Evolutionary conservation across 768 basidiomycete genomes (phyloP), one percentile per base, ranked within the genome.

Genomic region (Boletus reticuloceps): DNA sequence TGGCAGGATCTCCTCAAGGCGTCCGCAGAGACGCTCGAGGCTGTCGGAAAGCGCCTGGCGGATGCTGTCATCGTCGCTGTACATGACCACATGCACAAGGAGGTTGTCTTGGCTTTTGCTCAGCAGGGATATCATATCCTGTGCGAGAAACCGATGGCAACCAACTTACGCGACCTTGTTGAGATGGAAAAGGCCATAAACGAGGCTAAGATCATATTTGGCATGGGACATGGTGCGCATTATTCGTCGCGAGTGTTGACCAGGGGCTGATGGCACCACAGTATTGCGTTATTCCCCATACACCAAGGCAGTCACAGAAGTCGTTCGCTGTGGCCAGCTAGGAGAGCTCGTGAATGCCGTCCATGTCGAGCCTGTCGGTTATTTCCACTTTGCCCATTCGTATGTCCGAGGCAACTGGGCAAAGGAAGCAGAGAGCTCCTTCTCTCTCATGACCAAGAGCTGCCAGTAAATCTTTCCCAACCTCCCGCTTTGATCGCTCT

Each of bases 121-220:
- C 79, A 77, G 40, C 90, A 91, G 64, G 90, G 91, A 1, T 94
- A 94, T 65, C 86, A 93, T 62, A 89, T 95, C 53, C 77, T 95
- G 20, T 94, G 93, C 70, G 93, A 95, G 79, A 95, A 95, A 67
- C 93, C 93, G 0, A 91, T 95, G 88, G 89, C 91, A 1, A 93
- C 89, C 5, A 81, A 69, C 50, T 63, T 88, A 37, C 76, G 79
- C 50, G 90, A 90, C 58, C 89, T 92, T 55, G 67, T 94, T 47
- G 77, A 75, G 67, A 94, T 94, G 77, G 84, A 89, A 58, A 74
- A 75, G 32, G 88, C 83, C 0, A 78, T 94, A 31, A 84, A 82
- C 69, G 78, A 83, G 34, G 80, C 86, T 3, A 82, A 82, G 1
- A 77, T 83, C 40, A 86, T 94, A 59, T 94, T 93, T 74, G 93